A percentile compares a stretch with the other conserved stretches of the same genome.
These are phyloP conservation scores for Solanum acaule DNA, from an alignment of 257 asterid genomes.

Conservation along the genomic window DNA sequence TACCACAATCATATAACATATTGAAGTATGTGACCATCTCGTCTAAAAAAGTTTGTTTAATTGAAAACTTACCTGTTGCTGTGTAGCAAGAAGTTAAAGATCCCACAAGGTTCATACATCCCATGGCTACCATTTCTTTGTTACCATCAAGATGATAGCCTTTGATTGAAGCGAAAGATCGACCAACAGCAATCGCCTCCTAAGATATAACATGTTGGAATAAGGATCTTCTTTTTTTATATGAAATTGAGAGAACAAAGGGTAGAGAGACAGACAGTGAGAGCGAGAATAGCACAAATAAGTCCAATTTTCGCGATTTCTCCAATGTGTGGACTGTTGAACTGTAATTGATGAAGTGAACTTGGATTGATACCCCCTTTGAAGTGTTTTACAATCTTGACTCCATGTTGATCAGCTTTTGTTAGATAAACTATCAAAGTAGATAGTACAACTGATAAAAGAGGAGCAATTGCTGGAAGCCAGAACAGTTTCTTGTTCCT, in stretches of 20 bases:
- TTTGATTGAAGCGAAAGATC: slow-evolving; percentile 73
- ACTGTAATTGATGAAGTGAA: slow-evolving; percentile 45
- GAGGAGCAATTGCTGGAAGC: neutral
- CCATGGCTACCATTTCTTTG: slow-evolving; percentile 89
- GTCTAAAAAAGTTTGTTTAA: neutral
- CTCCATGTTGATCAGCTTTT: slow-evolving; percentile 59
- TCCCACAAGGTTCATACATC: slow-evolving; percentile 65
- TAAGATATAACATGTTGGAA: slow-evolving; percentile 1
- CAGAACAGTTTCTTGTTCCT: neutral
- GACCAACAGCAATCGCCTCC: slow-evolving; percentile 90
- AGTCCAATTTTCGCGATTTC: slow-evolving; percentile 62
- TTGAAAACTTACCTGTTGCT: slow-evolving; percentile 41
- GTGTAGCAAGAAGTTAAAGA: slow-evolving; percentile 74
- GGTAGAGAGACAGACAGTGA: slow-evolving; percentile 44
- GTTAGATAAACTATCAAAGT: slow-evolving; percentile 47
- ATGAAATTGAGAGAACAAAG: neutral
- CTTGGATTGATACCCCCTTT: slow-evolving; percentile 80
- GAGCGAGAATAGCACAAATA: slow-evolving; percentile 73
- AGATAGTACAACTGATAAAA: neutral
- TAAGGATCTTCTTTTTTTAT: neutral
- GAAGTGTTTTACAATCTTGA: slow-evolving; percentile 70
- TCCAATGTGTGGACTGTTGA: slow-evolving; percentile 46
- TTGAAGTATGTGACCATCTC: neutral
- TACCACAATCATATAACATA: neutral
- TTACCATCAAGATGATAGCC: slow-evolving; percentile 85